A percentile compares a stretch with the other conserved stretches of the same genome.
Conservation (phyloP, 352 stramenopile genomes). For the Phytopythium sindhum region DNA sequence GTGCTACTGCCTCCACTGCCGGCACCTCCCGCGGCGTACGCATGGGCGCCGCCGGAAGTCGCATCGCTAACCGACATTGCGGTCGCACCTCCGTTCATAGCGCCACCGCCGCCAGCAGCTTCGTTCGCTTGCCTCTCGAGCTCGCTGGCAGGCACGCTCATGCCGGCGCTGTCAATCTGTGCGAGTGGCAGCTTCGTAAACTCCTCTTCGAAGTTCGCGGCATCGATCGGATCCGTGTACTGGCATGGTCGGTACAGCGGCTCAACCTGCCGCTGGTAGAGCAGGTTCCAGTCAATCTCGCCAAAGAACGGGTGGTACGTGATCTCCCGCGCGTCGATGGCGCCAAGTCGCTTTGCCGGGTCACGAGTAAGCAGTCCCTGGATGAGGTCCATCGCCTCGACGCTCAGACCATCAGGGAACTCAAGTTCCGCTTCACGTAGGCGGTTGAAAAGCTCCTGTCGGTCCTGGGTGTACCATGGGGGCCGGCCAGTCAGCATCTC, state of each 20-base stretch:
- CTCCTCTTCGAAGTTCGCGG: constrained; percentile 83
- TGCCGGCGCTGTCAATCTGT: constrained; percentile 61
- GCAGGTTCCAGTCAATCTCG: constrained; percentile 77
- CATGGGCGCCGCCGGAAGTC: not conserved
- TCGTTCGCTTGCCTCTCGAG: constrained; percentile 19
- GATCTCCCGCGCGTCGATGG: constrained; percentile 71
- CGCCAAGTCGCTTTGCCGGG: constrained; percentile 88
- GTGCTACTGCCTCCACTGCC: constrained; percentile 35
- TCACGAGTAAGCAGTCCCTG: constrained; percentile 91
- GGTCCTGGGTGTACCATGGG: constrained; percentile 81
- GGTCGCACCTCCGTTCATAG: constrained; percentile 11
- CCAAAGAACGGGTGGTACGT: constrained; percentile 82
- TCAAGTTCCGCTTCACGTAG: constrained; percentile 65
- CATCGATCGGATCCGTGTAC: constrained; percentile 80
- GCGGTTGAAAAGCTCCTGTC: constrained; percentile 67
- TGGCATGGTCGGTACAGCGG: constrained; percentile 81
- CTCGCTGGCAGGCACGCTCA: constrained; percentile 56
- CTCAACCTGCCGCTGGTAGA: constrained; percentile 73
- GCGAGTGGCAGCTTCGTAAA: constrained; percentile 75
- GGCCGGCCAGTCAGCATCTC: constrained; percentile 78
- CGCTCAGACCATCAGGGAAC: constrained; percentile 65
- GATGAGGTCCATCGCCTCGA: constrained; percentile 75
- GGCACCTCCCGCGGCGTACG: constrained; percentile 15
- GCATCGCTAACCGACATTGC: constrained; percentile 14
- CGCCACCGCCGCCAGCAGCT: not conserved